Percentiles rank a stretch among this genome's conserved stretches.
These are phyloP conservation scores for Galerina sulciceps DNA, from an alignment of 768 basidiomycete genomes.

Conservation along the genomic window DNA sequence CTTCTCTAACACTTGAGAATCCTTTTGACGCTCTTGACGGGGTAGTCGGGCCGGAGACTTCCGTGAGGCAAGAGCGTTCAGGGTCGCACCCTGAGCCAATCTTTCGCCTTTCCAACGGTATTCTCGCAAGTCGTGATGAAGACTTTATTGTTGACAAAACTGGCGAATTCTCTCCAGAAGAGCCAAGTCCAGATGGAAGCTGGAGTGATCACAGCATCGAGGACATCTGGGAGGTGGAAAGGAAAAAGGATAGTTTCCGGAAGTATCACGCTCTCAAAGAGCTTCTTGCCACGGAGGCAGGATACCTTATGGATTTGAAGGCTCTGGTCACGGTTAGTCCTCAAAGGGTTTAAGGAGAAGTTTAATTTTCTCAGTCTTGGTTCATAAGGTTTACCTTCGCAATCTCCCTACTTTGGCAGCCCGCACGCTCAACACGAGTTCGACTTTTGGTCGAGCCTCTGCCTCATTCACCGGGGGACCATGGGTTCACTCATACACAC, in stretches of 20 bases:
- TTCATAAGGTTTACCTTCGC: slow-evolving; percentile 65
- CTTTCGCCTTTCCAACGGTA: slow-evolving; percentile 33
- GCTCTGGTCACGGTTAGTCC: slow-evolving; percentile 71
- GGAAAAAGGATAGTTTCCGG: slow-evolving; percentile 49
- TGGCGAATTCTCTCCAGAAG: slow-evolving; percentile 8
- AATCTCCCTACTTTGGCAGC: slow-evolving; percentile 53
- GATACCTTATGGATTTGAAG: slow-evolving; percentile 80
- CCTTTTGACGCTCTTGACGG: slow-evolving; percentile 17
- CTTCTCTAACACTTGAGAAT: slow-evolving; percentile 7
- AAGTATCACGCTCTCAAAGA: slow-evolving; percentile 82
- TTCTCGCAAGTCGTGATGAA: slow-evolving; percentile 3
- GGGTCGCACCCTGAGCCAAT: slow-evolving; percentile 30
- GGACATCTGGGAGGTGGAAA: slow-evolving; percentile 33
- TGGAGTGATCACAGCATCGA: slow-evolving; percentile 31
- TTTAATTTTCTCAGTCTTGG: not conserved
- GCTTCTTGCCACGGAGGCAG: slow-evolving; percentile 82
- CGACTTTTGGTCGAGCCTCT: slow-evolving; percentile 43
- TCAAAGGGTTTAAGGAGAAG: not conserved
- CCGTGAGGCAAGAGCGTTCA: slow-evolving; percentile 2
- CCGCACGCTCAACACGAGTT: slow-evolving; percentile 39
- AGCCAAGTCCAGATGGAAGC: slow-evolving; percentile 27
- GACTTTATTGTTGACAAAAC: slow-evolving; percentile 14
- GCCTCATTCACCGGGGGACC: slow-evolving; percentile 48
- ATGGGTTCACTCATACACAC: slow-evolving; percentile 47
- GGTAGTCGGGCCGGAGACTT: slow-evolving; percentile 13